Evolutionary conservation across 768 basidiomycete species (phyloP).

Genomic region (Clitopilus passeckerianus): DNA sequence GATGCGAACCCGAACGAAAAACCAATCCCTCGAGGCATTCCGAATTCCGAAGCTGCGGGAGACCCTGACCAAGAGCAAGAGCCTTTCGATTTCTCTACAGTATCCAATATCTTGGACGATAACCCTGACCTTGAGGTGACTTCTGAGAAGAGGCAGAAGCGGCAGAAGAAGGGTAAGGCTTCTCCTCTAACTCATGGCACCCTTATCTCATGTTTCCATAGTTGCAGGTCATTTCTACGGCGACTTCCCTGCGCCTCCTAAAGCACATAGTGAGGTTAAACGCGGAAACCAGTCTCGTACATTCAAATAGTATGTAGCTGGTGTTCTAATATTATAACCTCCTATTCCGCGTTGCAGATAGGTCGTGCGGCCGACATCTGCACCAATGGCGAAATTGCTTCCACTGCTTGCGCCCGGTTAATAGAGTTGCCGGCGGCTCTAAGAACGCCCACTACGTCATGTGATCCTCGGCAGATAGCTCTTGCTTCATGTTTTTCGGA

Average conservation of each 20-base stretch:
- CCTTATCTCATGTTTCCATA: conserved; percentile 14
- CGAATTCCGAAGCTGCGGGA: neutral
- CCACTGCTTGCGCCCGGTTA: conserved; percentile 1
- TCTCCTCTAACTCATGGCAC: conserved; percentile 4
- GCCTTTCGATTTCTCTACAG: conserved; percentile 64
- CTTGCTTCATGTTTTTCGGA: neutral
- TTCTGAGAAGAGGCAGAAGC: conserved; percentile 50
- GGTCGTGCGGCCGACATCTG: neutral
- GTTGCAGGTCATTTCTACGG: conserved; percentile 40
- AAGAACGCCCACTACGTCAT: neutral
- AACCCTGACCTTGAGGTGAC: conserved; percentile 34
- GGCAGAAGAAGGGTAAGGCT: conserved; percentile 28
- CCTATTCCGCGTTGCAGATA: neutral
- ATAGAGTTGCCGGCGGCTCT: neutral
- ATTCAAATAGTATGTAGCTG: conserved; percentile 42
- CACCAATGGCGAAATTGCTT: neutral
- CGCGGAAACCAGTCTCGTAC: conserved; percentile 69
- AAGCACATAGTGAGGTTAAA: conserved; percentile 59
- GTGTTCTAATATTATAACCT: neutral
- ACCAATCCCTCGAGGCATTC: conserved; percentile 17
- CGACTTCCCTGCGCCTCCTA: conserved; percentile 62
- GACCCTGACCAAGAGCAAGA: conserved; percentile 21
- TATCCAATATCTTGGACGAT: conserved; percentile 70
- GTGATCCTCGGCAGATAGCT: neutral
- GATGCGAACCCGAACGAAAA: neutral